These are phyloP conservation scores for Pleurotus sapidus DNA, from an alignment of 768 basidiomycete genomes.

Conservation along the genomic window DNA sequence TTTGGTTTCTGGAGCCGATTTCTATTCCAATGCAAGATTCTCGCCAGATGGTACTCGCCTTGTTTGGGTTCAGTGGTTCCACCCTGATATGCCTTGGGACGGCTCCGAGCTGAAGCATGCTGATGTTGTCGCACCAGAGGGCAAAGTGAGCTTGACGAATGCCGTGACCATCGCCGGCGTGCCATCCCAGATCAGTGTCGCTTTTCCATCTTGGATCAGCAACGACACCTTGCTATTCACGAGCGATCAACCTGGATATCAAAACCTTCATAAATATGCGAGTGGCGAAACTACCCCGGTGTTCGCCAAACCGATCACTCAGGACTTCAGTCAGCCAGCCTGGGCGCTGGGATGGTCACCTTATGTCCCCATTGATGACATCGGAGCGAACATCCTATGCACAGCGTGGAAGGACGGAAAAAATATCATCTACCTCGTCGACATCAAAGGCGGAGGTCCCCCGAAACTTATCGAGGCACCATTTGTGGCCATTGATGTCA, in stretches of 20 bases:
- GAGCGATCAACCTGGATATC: constrained; percentile 61
- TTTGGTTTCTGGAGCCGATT: constrained; percentile 50
- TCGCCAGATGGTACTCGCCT: constrained; percentile 56
- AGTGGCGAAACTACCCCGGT: constrained; percentile 31
- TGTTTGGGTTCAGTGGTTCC: constrained; percentile 68
- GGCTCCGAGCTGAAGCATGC: constrained; percentile 55
- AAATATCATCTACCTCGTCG: constrained; percentile 35
- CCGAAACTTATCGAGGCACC: constrained; percentile 34
- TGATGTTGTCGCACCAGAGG: constrained; percentile 29
- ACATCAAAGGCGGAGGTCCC: constrained; percentile 24
- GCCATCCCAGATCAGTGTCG: constrained; percentile 43
- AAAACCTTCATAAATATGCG: constrained; percentile 60
- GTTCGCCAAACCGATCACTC: constrained; percentile 37
- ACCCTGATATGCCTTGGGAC: constrained; percentile 62
- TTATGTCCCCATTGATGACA: constrained; percentile 41
- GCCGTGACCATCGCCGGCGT: constrained; percentile 48
- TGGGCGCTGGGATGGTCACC: constrained; percentile 52
- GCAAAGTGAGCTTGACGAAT: constrained; percentile 31
- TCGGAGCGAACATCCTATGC: constrained; percentile 30
- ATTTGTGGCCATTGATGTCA: constrained; percentile 34
- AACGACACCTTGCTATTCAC: constrained; percentile 60
- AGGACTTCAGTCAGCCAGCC: constrained; percentile 56
- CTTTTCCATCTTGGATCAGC: constrained; percentile 58
- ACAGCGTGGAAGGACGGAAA: constrained; percentile 39
- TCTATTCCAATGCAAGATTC: constrained; percentile 58